A percentile compares a stretch with the other conserved stretches of the same genome.
Conservation (phyloP, 83 land plant species). For the Thuja plicata region DNA sequence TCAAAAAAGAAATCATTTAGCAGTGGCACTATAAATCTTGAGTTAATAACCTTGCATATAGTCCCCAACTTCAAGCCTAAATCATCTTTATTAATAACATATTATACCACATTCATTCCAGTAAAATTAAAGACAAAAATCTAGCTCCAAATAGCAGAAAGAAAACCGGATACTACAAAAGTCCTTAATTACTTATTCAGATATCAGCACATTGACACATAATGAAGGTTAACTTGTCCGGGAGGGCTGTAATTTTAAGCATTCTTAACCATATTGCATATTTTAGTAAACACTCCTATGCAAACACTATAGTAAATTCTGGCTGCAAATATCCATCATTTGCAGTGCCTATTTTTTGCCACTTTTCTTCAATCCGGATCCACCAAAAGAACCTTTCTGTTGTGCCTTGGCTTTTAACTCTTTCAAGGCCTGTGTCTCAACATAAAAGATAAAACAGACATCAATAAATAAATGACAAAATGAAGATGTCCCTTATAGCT, state of each 20-base stretch:
- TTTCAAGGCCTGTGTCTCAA: conserved; percentile 35
- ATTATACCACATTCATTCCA: neutral
- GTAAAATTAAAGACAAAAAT: no score
- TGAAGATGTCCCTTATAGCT: neutral
- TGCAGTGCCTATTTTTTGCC: conserved; percentile 35
- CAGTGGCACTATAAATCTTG: neutral
- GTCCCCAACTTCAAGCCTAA: neutral
- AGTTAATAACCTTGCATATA: neutral
- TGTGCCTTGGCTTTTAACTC: conserved; percentile 40
- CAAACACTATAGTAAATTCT: neutral
- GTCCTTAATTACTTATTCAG: neutral
- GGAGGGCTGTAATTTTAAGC: neutral
- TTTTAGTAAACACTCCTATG: conserved; percentile 4
- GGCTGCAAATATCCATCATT: neutral
- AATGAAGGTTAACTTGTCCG: neutral
- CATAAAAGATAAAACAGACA: neutral
- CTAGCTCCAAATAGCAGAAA: neutral
- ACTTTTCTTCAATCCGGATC: conserved; percentile 49
- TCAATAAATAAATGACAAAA: neutral
- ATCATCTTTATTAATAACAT: no score
- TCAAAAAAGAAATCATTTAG: neutral
- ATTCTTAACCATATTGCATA: neutral
- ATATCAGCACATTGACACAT: neutral
- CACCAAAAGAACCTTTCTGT: conserved; percentile 45
- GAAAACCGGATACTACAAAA: neutral